Evolutionary conservation across 257 asterid species (phyloP), one percentile per base, ranked within the genome.

Genomic region (Vinca minor): DNA sequence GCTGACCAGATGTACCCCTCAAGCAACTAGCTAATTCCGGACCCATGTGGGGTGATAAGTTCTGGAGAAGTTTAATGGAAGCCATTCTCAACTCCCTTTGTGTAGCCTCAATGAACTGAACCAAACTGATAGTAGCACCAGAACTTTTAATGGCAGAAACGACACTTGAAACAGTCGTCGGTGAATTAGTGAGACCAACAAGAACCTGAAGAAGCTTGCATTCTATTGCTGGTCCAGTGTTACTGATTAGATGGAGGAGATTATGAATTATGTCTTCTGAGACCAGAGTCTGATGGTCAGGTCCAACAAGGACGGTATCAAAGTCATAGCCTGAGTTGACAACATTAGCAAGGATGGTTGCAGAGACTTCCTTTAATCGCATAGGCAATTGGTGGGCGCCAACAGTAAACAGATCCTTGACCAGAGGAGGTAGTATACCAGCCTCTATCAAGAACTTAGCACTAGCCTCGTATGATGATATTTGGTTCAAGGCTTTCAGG

Each of bases 201-300:
- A 93, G 92, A 52, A 93, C 91, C 76, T 89, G 97, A 62, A 89
- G 86, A 71, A 93, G 96, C 84, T 83, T 89, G 77, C 94, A 89
- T 81, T 75, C 96, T 38, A 93, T 89, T 42, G 98, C 69, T 12
- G 98, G 98, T 60, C 98, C 98, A 0, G 97, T 93, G 82, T 89
- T 93, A 84, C 87, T 87, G 26, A 93, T 93, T 41, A 89, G 98
- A 63, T 84, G 86, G 25, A 93, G 79, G 36, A 93, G 86, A 74
- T 81, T 84, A 50, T 83, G 97, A 48, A 93, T 71, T 46, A 83
- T 81, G 47, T 83, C 95, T 74, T 93, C 97, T 0, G 98, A 89
- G 55, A 89, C 95, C 5, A 93, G 78, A 31, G 96, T 84, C 71
- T 84, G 97, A 74, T 78, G 80, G 31, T 83, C 82, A 0, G 95